Evolutionary conservation across 441 rosid species (phyloP).

Genomic region (Oxalis stricta): DNA sequence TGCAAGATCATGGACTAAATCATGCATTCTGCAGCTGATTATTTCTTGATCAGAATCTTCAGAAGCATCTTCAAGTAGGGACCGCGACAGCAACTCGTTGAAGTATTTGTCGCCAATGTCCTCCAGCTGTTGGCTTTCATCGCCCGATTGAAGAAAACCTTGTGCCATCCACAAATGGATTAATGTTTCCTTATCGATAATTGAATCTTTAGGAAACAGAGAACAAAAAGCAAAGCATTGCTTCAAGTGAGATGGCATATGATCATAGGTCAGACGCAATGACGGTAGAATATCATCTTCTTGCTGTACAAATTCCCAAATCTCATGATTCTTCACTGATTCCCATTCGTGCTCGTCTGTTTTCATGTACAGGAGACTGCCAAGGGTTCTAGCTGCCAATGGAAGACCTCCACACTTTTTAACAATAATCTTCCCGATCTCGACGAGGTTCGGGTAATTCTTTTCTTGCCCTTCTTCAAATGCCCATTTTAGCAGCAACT

Average conservation of each 20-base stretch:
- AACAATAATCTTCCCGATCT: conserved; percentile 11
- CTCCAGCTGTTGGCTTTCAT: neutral
- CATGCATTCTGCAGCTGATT: conserved; percentile 14
- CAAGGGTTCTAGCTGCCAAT: conserved; percentile 14
- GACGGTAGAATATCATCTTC: neutral
- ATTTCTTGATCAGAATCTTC: conserved; percentile 5
- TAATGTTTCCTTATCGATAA: neutral
- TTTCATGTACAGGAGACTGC: conserved; percentile 7
- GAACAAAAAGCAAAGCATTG: neutral
- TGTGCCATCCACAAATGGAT: conserved; percentile 14
- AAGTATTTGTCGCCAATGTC: conserved; percentile 1
- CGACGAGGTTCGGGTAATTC: neutral
- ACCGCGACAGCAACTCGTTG: conserved; percentile 1
- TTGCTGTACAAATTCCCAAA: neutral
- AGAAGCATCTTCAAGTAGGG: conserved; percentile 14
- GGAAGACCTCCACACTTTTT: conserved; percentile 19
- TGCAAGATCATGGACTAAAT: conserved; percentile 22
- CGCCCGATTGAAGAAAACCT: conserved; percentile 7
- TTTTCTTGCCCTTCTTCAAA: conserved; percentile 2
- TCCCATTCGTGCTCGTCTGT: conserved; percentile 8
- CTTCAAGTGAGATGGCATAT: conserved; percentile 5
- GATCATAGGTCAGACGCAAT: conserved; percentile 11
- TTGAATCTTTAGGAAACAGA: neutral
- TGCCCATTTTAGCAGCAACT: conserved; percentile 5
- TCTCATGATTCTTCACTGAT: neutral